Conservation (phyloP, 108 stramenopile genomes). For the Pseudonitzschia pungens region DNA sequence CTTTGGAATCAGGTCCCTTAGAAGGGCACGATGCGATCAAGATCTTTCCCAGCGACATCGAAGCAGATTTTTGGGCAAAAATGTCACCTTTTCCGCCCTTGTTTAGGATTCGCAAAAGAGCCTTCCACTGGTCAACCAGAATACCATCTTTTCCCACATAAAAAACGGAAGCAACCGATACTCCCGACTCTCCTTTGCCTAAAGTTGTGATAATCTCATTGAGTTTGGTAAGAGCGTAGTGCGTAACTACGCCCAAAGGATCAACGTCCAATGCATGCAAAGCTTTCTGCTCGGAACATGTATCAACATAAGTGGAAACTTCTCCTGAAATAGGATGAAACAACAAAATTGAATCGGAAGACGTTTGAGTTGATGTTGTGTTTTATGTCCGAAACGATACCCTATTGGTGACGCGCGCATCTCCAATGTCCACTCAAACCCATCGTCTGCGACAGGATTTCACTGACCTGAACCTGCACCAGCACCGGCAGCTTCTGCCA, state of each 20-base stretch:
- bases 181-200: constrained; percentile 54
- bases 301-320: constrained; percentile 41
- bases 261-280: constrained; percentile 69
- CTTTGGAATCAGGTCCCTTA: constrained; percentile 37
- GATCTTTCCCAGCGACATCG: constrained; percentile 71
- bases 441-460: neutral
- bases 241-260: constrained; percentile 81
- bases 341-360: neutral
- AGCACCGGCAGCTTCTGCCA: constrained; percentile 77
- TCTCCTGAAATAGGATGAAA: constrained; percentile 20
- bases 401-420: neutral
- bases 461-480: constrained; percentile 64
- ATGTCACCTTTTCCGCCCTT: constrained; percentile 82
- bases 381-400: neutral
- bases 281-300: constrained; percentile 59
- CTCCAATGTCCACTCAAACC: neutral
- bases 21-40: constrained; percentile 80
- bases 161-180: constrained; percentile 76
- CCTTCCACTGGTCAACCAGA: constrained; percentile 87
- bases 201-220: constrained; percentile 70
- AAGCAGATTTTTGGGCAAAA: constrained; percentile 78
- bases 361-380: neutral
- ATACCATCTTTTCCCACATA: constrained; percentile 83
- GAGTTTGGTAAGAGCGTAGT: constrained; percentile 79
- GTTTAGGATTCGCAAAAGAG: constrained; percentile 73